These are phyloP conservation scores for Saussurea involucrata DNA, from an alignment of 129 eudicot species.

Conservation along the genomic window DNA sequence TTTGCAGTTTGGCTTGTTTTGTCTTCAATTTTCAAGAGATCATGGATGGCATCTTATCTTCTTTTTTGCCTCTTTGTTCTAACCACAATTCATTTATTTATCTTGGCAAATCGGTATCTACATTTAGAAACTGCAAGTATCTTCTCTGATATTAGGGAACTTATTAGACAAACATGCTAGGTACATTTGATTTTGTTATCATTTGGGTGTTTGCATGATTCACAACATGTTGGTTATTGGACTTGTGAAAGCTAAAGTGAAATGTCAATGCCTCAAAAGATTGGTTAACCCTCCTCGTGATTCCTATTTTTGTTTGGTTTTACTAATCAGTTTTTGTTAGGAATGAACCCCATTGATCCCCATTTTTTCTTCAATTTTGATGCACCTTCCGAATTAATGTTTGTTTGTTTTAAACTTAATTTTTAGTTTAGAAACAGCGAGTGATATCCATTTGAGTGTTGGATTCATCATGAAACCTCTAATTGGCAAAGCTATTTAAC, in stretches of 20 bases:
- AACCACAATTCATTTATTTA: neutral
- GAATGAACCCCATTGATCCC: neutral
- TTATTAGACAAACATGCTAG: neutral
- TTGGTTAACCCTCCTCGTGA: neutral
- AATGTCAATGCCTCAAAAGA: neutral
- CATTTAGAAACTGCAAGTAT: neutral
- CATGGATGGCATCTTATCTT: neutral
- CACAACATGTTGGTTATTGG: neutral
- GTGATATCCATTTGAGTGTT: neutral
- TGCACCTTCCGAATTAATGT: neutral
- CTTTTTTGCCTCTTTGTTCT: neutral
- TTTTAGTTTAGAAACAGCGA: neutral
- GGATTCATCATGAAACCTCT: too few relatives aligned
- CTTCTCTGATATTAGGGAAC: neutral
- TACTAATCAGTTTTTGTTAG: neutral
- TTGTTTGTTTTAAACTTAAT: neutral
- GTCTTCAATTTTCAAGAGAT: neutral
- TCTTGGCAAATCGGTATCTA: neutral
- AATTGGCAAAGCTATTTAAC: too few relatives aligned
- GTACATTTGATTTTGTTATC: neutral
- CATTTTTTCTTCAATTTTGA: neutral
- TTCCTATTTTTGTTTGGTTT: neutral
- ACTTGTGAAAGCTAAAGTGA: neutral
- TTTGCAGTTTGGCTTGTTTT: neutral
- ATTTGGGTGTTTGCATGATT: neutral